Base-by-base conservation (phyloP, 805 yeast species). In the Millerago galiae region DNA sequence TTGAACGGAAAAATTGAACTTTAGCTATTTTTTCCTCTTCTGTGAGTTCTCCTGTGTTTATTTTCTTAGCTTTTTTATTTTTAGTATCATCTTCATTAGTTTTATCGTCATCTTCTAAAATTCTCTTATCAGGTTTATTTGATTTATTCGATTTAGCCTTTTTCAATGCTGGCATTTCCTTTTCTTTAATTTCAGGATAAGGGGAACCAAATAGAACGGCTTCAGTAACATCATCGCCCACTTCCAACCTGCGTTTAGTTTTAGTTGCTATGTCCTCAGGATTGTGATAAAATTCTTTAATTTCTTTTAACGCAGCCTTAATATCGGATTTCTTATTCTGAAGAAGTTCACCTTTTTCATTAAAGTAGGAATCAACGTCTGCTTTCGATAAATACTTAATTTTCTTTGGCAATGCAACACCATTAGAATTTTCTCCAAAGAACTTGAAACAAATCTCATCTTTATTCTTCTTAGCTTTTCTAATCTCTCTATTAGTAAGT, bases 1-100 rank as follows among this genome's bases (percentile, higher is more conserved):
- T 67, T 36, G 68, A 67, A 30, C 80, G 63, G 49, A 75, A 72
- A 6, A n/a, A 24, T 11, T 34, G 42, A 3, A 35, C 47, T 28
- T 41, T 38, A 8, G 31, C 18, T n/a, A 29, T 37, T 12, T 34
- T 34, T 2, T 16, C 31, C 10, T 44, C 51, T 12, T 41, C 44
- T 2, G 31, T 35, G 4, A 7, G 14, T 27, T 41, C 38, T 5
- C 25, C 33, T 13, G 30, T 36, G 13, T 18, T 15, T 9, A 4
- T 30, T 8, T 38, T 38, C 15, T 38, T 15, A 6, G 14, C 13
- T 25, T 15, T 31, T 3, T 8, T 10, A 3, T 15, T 18, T 15
- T 31, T 11, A 31, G 24, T 21, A 21, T 21, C 24, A 21, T 21
- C 7, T 16, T 16, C 13, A 15, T 16, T 10, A 15, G 4, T 15